phyloP scores from a whole-genome alignment of 169 alveolate genomes.

The Cryptosporidium meleagridis region DNA sequence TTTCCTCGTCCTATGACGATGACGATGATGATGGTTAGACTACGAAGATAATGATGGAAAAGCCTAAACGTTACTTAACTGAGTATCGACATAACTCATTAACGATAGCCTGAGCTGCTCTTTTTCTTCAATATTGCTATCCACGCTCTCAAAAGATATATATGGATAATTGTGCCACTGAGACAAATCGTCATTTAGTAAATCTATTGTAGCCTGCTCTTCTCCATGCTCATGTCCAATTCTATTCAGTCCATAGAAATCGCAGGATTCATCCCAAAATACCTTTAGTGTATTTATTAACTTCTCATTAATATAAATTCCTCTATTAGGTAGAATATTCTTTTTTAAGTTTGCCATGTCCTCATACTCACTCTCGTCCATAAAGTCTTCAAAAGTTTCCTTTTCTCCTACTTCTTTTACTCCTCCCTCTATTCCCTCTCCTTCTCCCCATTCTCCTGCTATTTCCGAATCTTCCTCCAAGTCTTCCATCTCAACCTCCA shows the following conservation, averaged over 20 bases:
- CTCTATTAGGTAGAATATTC: constrained; percentile 25
- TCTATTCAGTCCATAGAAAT: constrained; percentile 6
- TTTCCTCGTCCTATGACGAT: constrained; percentile 3
- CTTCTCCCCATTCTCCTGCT: not conserved
- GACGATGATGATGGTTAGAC: not conserved
- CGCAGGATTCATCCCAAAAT: constrained; percentile 66
- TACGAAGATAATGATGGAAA: not conserved
- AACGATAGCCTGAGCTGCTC: constrained; percentile 35
- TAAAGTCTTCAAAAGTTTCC: not conserved
- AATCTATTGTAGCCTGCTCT: not conserved
- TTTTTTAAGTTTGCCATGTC: not conserved
- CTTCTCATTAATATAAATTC: constrained; percentile 16
- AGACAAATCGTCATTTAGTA: constrained; percentile 34
- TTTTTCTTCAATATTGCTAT: constrained; percentile 26
- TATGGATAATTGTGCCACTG: constrained; percentile 71
- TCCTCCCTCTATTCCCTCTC: not conserved
- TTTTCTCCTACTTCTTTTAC: not conserved
- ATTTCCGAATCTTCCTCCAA: not conserved
- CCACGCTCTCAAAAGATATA: constrained; percentile 52
- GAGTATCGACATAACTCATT: constrained; percentile 66
- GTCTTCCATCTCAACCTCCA: constrained; percentile 10
- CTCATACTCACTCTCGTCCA: not conserved
- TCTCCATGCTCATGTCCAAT: not conserved
- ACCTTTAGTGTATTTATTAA: constrained; percentile 12
- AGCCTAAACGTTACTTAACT: constrained; percentile 41